Evolutionary conservation across 2,329 filamentous ascomycete species (phyloP).

Genomic region (Fusarium nodosum): DNA sequence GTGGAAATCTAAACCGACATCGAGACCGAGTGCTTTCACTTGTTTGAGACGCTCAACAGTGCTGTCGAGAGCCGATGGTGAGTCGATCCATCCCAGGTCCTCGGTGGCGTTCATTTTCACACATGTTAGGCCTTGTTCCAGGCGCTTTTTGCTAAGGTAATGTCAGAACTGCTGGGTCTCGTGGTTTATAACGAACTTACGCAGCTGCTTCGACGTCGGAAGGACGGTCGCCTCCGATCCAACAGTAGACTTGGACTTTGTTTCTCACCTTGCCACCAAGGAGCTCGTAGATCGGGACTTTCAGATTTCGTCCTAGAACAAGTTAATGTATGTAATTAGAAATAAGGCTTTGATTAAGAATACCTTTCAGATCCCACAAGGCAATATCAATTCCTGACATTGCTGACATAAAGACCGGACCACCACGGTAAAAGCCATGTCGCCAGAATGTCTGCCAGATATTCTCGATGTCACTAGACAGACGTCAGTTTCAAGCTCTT

Average conservation of each 20-base stretch:
- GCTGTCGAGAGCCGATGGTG: conserved; percentile 72
- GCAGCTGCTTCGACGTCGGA: conserved; percentile 74
- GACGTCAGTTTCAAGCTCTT: rapidly evolving
- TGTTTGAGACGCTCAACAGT: conserved; percentile 76
- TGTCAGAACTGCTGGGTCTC: conserved; percentile 61
- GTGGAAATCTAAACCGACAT: conserved; percentile 83
- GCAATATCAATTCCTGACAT: conserved; percentile 84
- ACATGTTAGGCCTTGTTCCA: conserved; percentile 66
- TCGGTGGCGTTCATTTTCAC: conserved; percentile 87
- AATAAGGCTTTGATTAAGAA: rapidly evolving
- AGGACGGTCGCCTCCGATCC: conserved; percentile 83
- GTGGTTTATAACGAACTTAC: conserved; percentile 55
- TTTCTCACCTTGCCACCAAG: conserved; percentile 80
- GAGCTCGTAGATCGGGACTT: conserved; percentile 79
- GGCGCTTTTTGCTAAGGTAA: conserved; percentile 1
- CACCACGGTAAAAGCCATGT: conserved; percentile 80
- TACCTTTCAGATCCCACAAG: conserved; percentile 80
- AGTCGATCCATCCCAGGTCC: conserved; percentile 82
- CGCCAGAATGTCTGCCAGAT: conserved; percentile 84
- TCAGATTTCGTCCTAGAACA: conserved; percentile 59
- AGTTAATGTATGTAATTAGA: neutral
- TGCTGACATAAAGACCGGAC: conserved; percentile 84
- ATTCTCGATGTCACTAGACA: conserved; percentile 78
- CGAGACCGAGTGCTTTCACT: conserved; percentile 78
- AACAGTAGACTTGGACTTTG: conserved; percentile 79